Conservation (phyloP, 148 eudicot genomes). For the Spergularia bocconei region DNA sequence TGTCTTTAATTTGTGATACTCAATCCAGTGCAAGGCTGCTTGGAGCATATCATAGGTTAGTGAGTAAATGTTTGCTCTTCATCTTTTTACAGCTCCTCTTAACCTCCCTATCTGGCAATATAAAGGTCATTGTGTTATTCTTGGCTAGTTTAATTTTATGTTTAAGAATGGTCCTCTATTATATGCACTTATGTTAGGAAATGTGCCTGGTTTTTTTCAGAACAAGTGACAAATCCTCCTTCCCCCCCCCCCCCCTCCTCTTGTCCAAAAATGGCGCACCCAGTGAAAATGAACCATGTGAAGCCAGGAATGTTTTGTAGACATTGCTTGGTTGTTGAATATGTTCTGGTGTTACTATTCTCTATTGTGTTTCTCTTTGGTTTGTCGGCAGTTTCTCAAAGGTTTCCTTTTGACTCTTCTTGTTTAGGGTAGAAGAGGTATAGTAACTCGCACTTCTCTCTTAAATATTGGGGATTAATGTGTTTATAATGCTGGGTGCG, state of each 20-base stretch:
- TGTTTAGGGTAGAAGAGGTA: background rate
- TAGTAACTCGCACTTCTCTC: background rate
- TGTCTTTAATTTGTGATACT: constrained; percentile 61
- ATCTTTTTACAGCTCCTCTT: background rate
- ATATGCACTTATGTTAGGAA: no score
- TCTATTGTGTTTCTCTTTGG: background rate
- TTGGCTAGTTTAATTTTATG: background rate
- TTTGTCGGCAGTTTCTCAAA: no score
- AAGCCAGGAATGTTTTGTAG: background rate
- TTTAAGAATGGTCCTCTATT: no score
- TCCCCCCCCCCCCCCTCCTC: no score
- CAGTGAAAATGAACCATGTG: background rate
- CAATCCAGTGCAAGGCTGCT: constrained; percentile 31
- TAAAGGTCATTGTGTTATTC: background rate
- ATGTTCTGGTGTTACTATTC: background rate
- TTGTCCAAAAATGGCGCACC: no score
- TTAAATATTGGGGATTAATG: no score
- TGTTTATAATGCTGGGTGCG: no score
- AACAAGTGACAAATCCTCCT: no score
- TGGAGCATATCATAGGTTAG: constrained; percentile 49
- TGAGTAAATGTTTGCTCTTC: constrained; percentile 1
- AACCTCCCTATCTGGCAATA: background rate
- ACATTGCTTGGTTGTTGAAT: background rate
- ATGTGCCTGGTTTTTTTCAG: no score
- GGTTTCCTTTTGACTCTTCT: no score